Evolutionary conservation across 2,329 filamentous ascomycete genomes (phyloP).

Genomic region (Microsporum canis): DNA sequence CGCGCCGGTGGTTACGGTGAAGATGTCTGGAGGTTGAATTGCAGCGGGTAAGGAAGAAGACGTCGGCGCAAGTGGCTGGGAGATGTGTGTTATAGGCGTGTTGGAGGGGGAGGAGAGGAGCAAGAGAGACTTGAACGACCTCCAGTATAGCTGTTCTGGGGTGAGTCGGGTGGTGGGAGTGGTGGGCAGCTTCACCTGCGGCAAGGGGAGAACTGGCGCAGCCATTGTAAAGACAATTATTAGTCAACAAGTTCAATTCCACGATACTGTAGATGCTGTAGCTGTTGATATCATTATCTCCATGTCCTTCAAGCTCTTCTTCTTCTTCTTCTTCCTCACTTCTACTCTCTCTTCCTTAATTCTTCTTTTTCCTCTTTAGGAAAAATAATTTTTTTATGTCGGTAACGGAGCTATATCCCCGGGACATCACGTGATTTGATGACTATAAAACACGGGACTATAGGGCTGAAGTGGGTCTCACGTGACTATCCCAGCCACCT

Average conservation of each 20-base stretch:
- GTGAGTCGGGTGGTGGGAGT: conserved; percentile 67
- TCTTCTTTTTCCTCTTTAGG: neutral
- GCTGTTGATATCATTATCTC: neutral
- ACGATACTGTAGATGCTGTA: neutral
- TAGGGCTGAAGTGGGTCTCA: neutral
- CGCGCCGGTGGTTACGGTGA: conserved; percentile 89
- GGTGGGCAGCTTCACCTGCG: conserved; percentile 69
- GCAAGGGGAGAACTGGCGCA: conserved; percentile 68
- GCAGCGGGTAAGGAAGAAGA: conserved; percentile 34
- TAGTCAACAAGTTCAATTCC: neutral
- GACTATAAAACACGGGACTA: neutral
- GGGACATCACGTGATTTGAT: neutral
- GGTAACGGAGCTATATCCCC: neutral
- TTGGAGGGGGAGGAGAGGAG: conserved; percentile 83
- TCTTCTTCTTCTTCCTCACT: neutral
- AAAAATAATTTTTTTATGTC: neutral
- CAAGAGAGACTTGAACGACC: conserved; percentile 81
- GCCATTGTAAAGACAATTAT: conserved; percentile 49
- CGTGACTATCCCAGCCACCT: neutral
- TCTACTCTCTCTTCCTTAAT: too few relatives aligned
- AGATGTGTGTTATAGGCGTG: conserved; percentile 83
- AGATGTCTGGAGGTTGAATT: conserved; percentile 47
- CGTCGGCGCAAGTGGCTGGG: conserved; percentile 48
- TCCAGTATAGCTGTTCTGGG: conserved; percentile 93
- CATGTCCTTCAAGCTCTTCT: neutral